Percentiles rank a stretch among this genome's conserved stretches.
phyloP scores from a whole-genome alignment of 139 green algal species.

The Chlamydomonas sphaeroides region DNA sequence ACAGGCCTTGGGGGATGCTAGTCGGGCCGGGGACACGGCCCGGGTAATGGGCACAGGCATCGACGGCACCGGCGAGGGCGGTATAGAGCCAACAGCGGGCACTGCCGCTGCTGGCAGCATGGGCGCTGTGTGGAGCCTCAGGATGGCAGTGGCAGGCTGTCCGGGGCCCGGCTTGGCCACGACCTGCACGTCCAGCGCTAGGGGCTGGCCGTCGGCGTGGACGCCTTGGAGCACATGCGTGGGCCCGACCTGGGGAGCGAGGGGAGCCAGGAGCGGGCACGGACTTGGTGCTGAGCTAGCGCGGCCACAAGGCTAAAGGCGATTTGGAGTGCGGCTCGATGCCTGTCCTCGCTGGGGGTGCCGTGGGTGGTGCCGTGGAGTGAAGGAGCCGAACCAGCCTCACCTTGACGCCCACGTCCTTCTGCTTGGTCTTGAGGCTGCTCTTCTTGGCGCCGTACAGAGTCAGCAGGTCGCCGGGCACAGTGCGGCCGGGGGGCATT shows the following conservation, averaged over 20 bases:
- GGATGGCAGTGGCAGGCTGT: background rate
- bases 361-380: too few species aligned
- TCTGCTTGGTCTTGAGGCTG: constrained; percentile 32
- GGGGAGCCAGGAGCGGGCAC: too few species aligned
- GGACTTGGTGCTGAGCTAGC: too few species aligned
- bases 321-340: too few species aligned
- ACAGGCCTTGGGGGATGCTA: background rate
- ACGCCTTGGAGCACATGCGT: background rate
- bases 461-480: background rate
- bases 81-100: background rate
- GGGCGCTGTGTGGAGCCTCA: constrained; percentile 12
- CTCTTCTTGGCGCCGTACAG: constrained; percentile 29
- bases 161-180: background rate
- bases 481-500: background rate
- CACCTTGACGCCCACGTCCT: constrained; percentile 19
- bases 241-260: constrained; percentile 12
- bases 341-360: too few species aligned
- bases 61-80: background rate
- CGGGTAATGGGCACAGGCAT: background rate
- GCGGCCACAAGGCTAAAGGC: too few species aligned
- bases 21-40: background rate
- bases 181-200: constrained; percentile 22
- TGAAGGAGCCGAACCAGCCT: too few species aligned
- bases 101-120: background rate
- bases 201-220: constrained; percentile 6